Evolutionary conservation across 805 yeast genomes (phyloP).

Genomic region (Candida ulmi): DNA sequence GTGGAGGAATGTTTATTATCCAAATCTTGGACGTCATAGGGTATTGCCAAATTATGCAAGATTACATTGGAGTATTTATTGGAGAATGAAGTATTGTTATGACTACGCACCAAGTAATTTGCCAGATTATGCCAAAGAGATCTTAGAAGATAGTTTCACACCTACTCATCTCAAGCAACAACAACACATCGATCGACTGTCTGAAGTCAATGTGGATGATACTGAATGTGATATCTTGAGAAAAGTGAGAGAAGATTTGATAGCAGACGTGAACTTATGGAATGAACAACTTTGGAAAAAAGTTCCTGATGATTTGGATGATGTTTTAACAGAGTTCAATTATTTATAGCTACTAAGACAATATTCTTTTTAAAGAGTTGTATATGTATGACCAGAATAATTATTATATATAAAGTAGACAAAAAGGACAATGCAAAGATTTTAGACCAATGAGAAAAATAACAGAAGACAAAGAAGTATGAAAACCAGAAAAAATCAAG

Average conservation of each 20-base stretch:
- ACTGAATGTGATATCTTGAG: slow-evolving; percentile 6
- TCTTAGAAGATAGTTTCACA: slow-evolving; percentile 14
- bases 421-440: background rate
- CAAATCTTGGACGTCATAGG: slow-evolving; percentile 52
- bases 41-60: slow-evolving; percentile 40
- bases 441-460: background rate
- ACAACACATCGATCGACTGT: too few species aligned
- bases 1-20: slow-evolving; percentile 46
- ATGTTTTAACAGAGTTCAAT: slow-evolving; percentile 3
- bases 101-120: slow-evolving; percentile 42
- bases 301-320: slow-evolving; percentile 31
- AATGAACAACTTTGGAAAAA: slow-evolving; percentile 21
- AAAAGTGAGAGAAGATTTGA: slow-evolving; percentile 9
- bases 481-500: background rate
- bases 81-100: slow-evolving; percentile 42
- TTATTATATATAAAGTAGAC: background rate
- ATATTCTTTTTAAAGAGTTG: background rate
- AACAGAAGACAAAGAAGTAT: background rate
- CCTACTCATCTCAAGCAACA: too few species aligned
- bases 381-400: background rate
- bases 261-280: slow-evolving; percentile 23
- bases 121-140: slow-evolving; percentile 29
- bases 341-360: background rate
- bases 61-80: slow-evolving; percentile 61
- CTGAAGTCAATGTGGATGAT: background rate